These are phyloP conservation scores for Eucalyptus curtisii DNA, from an alignment of 345 rosid species.

Conservation along the genomic window DNA sequence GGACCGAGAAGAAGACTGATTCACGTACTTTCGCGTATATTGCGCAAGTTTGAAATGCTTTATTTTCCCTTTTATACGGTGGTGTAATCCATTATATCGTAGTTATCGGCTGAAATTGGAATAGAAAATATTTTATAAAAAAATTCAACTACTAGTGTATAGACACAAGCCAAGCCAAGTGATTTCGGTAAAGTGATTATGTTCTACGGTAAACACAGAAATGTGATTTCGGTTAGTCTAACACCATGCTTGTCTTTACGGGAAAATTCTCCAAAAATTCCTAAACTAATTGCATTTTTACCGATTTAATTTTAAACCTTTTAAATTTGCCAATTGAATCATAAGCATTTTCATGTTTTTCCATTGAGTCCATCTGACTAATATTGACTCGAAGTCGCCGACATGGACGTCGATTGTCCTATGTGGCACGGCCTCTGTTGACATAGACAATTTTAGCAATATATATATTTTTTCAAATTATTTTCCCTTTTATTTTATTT, in stretches of 20 bases:
- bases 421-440: too few species aligned
- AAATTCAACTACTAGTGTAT: neutral
- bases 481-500: too few species aligned
- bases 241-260: too few species aligned
- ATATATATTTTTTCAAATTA: too few species aligned
- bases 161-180: neutral
- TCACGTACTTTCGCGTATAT: neutral
- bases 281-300: too few species aligned
- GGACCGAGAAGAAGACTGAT: neutral
- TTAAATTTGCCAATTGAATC: too few species aligned
- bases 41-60: neutral
- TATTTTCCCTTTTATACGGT: neutral
- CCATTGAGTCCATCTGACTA: too few species aligned
- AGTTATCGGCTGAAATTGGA: neutral
- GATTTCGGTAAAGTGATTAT: neutral
- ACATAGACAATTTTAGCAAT: too few species aligned
- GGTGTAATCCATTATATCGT: neutral
- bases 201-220: neutral
- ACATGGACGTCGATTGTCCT: accelerated
- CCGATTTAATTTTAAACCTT: too few species aligned
- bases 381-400: accelerated
- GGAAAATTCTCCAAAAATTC: too few species aligned
- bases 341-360: too few species aligned
- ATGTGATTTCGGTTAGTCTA: neutral
- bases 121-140: neutral